Base-by-base conservation (phyloP, 768 basidiomycete species). In the Leccinum arenicola region DNA sequence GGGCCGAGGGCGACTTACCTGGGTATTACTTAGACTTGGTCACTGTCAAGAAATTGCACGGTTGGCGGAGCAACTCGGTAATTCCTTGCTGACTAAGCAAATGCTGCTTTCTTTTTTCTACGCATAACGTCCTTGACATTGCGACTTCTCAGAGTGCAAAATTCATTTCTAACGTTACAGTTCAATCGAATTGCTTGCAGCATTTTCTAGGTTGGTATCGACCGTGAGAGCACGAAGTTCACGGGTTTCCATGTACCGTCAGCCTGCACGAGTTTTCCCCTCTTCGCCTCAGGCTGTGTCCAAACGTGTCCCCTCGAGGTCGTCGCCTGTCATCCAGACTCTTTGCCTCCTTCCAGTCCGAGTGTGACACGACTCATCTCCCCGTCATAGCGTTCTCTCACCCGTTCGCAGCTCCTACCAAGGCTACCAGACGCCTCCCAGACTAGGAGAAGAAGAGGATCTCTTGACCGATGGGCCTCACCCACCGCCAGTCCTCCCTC, bases 401-500 rank as follows among this genome's bases (percentile, higher is more conserved):
- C 35, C 35, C 35, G 14, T 36, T 36, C 14, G 35, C 14, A 36
- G 35, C 35, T 36, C 2, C 6, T 36, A 36, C 0, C 35, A 36
- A 15, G 14, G 35, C 79, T 4, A 73, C 64, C 29, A 76, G 76
- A 64, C 66, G 65, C 4, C 79, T 75, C 29, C 78, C 78, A 2
- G 64, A 76, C 11, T 80, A 82, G 51, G 82, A 85, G 67, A 78
- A 76, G 66, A 73, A 35, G 66, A 68, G 29, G 61, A 74, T 61
- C 58, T 63, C 53, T 1, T 67, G 56, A 33, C 52, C 58, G 52
- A 19, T 12, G 29, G 29, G 25, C 29, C 50, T 60, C 63, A 33
- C 54, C 54, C 38, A 36, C 60, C 60, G 47, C 59, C 31, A 61
- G 58, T 14, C 60, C 61, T 12, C 54, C 51, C 6, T 45, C 40